Base-by-base conservation (phyloP, 768 basidiomycete genomes). In the Leccinum barrowsii region DNA sequence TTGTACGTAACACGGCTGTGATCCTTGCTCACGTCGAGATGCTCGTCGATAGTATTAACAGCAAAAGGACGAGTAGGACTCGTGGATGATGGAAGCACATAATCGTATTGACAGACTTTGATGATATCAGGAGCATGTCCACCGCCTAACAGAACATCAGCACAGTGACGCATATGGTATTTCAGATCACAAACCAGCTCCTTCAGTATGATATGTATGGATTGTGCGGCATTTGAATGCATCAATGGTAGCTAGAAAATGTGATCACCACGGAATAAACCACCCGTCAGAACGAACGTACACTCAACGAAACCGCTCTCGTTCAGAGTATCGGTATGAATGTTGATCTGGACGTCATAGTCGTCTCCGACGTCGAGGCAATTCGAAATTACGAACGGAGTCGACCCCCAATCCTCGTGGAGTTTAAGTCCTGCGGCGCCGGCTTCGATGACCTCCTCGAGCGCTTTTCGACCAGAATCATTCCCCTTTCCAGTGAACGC, bases 101-200 rank as follows among this genome's bases (percentile, higher is more conserved):
- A 96, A 2, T 85, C 76, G 7, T 84, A 82, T 28, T 91, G 92
- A 61, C 94, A 96, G 21, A 98, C 95, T n/a, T 92, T 89, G 69
- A 99, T 96, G 73, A 98, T 98, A 67, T 98, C 97, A 0, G 97
- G 97, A 2, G 96, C 96, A 69, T 98, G 96, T 12, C 97, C 94
- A 13, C 94, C 94, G 51, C 94, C 89, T 87, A 19, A 8, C 55
- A 11, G 34, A 34, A 32, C 40, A 7, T 61, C 48, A 58, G 56
- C 54, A 28, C 26, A 3, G 50, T 30, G 15, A 13, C 32, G 7
- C 11, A 40, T 22, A 11, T 22, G 48, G 6, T 32, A 52, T 28
- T 28, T 24, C 35, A 24, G 28, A n/a, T 22, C 37, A 56, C 64
- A 52, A 55, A 86, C 92, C 94, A 54, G 95, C 95, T 48, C 96